phyloP scores from a whole-genome alignment of 2,329 filamentous ascomycete species.

The Colletotrichum theobromicola region DNA sequence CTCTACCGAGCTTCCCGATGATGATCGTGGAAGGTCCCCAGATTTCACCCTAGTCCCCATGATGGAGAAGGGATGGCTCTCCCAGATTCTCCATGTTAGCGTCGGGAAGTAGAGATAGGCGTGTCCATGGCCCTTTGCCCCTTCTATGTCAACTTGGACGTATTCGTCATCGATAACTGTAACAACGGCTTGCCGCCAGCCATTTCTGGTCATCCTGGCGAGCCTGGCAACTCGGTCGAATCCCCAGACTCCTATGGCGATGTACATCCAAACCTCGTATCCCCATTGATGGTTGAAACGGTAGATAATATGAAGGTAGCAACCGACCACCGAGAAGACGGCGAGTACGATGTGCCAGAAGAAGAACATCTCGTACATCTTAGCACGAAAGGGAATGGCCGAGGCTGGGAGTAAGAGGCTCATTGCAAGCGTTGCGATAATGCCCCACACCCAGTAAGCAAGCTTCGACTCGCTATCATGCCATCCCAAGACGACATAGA shows the following conservation, averaged over 20 bases:
- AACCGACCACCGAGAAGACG: conserved; percentile 42
- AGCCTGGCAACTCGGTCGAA: conserved; percentile 50
- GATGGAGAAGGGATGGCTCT: conserved; percentile 59
- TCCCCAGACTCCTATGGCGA: conserved; percentile 30
- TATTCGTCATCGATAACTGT: conserved; percentile 35
- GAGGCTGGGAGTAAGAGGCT: conserved; percentile 34
- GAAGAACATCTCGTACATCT: conserved; percentile 46
- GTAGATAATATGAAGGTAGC: conserved; percentile 41
- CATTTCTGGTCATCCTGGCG: conserved; percentile 39
- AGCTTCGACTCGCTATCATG: conserved; percentile 29
- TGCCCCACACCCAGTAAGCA: conserved; percentile 46
- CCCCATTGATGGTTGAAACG: conserved; percentile 40
- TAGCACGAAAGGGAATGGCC: conserved; percentile 34
- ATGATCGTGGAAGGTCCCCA: not conserved
- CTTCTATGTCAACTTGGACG: conserved; percentile 46
- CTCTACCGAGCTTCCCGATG: not conserved
- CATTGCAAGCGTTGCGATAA: conserved; percentile 38
- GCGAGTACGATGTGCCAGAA: conserved; percentile 42
- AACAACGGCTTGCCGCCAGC: conserved; percentile 40
- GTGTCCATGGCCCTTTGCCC: conserved; percentile 41
- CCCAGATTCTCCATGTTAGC: conserved; percentile 47
- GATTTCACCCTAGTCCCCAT: not conserved
- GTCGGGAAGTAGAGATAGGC: conserved; percentile 57
- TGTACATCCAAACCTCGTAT: conserved; percentile 48
- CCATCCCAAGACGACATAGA: conserved; percentile 31